Conservation (phyloP, 768 basidiomycete genomes). For the Asterophora parasitica region DNA sequence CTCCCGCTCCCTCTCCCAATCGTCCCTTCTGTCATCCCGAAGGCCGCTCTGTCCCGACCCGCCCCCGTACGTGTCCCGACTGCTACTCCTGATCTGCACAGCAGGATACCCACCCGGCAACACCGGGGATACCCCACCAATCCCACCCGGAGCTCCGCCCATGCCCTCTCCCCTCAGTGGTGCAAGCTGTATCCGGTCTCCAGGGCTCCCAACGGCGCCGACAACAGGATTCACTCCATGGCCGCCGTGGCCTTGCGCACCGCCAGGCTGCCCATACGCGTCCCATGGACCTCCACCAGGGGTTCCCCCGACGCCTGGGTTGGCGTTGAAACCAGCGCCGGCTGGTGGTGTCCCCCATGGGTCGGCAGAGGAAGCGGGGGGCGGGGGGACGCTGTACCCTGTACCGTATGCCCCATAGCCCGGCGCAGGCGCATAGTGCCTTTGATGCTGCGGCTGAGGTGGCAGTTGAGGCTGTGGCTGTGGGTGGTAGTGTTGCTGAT, state of each 20-base stretch:
- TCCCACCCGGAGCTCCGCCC: conserved; percentile 16
- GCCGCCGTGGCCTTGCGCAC: neutral
- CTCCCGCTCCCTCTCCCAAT: conserved; percentile 11
- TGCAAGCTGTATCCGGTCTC: conserved; percentile 51
- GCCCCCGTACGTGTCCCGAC: conserved; percentile 23
- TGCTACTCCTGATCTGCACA: conserved; percentile 33
- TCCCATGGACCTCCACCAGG: conserved; percentile 4
- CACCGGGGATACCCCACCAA: conserved; percentile 15
- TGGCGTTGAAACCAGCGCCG: neutral
- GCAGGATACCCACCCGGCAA: conserved; percentile 21
- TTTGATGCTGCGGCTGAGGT: conserved; percentile 14
- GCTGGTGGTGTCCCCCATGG: conserved; percentile 9
- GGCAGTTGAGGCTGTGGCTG: conserved; percentile 20
- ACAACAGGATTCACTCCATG: neutral
- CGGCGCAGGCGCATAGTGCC: conserved; percentile 7
- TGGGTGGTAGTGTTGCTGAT: conserved; percentile 6
- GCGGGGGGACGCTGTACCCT: conserved; percentile 6
- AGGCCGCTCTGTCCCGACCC: conserved; percentile 13
- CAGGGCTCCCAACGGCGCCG: conserved; percentile 19
- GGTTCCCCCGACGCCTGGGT: no score
- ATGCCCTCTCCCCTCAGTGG: conserved; percentile 35
- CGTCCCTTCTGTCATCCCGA: conserved; percentile 10
- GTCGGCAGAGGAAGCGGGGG: neutral
- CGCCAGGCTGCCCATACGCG: conserved; percentile 5
- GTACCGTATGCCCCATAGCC: conserved; percentile 1